Conservation (phyloP, 441 rosid genomes). For the Omphalea diandra region DNA sequence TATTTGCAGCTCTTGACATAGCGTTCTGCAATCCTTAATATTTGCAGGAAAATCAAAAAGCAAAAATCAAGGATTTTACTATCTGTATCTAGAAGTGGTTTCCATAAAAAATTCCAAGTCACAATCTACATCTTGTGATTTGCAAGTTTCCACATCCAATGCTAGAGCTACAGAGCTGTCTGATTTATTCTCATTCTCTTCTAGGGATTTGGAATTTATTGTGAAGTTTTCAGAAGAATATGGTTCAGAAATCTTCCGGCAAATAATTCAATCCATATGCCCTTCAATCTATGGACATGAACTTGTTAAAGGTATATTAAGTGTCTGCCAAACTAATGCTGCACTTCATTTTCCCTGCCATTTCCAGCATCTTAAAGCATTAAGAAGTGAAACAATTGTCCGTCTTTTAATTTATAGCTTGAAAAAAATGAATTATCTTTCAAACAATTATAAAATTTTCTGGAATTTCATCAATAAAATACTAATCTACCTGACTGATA, state of each 20-base stretch:
- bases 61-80: slow-evolving; percentile 90
- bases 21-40: slow-evolving; percentile 1
- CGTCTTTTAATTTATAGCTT: background rate
- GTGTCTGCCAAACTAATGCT: slow-evolving; percentile 1
- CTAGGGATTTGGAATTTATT: slow-evolving; percentile 90
- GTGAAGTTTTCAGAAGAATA: slow-evolving; percentile 87
- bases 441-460: slow-evolving; percentile 12
- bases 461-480: background rate
- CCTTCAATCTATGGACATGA: slow-evolving; percentile 99
- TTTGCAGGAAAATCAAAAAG: slow-evolving; percentile 85
- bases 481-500: background rate
- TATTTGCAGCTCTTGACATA: slow-evolving; percentile 19
- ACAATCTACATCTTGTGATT: slow-evolving; percentile 59
- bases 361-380: slow-evolving; percentile 5
- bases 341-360: slow-evolving; percentile 4
- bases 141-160: slow-evolving; percentile 48
- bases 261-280: slow-evolving; percentile 83
- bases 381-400: slow-evolving; percentile 4
- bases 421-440: background rate
- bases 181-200: slow-evolving; percentile 75
- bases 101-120: slow-evolving; percentile 79
- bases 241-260: slow-evolving; percentile 78
- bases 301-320: slow-evolving; percentile 80
- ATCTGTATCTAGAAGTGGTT: slow-evolving; percentile 85
- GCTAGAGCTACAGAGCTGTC: slow-evolving; percentile 56